phyloP scores from a whole-genome alignment of 2,329 filamentous ascomycete genomes.

The Pseudocercospora crystallina region DNA sequence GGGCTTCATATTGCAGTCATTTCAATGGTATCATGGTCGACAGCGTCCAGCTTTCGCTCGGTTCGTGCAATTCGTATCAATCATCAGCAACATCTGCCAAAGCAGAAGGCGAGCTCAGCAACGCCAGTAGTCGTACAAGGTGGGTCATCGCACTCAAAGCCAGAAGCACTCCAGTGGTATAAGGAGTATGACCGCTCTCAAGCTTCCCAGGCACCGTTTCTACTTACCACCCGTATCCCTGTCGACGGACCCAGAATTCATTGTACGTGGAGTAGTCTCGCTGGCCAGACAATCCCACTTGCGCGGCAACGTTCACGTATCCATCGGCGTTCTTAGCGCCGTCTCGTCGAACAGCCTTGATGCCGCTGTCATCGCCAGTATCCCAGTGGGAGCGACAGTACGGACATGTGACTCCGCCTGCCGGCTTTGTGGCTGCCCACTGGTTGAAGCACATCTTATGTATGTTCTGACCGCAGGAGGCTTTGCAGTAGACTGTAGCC shows the following conservation, averaged over 20 bases:
- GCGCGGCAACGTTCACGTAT: constrained; percentile 35
- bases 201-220: too few relatives aligned
- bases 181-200: too few relatives aligned
- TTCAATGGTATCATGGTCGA: too few relatives aligned
- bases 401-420: constrained; percentile 31
- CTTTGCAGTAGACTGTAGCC: constrained; percentile 59
- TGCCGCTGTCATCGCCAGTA: constrained; percentile 15
- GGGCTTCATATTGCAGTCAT: too few relatives aligned
- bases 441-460: constrained; percentile 58
- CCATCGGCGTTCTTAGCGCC: constrained; percentile 29
- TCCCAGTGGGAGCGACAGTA: constrained; percentile 34
- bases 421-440: constrained; percentile 44
- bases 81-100: too few relatives aligned
- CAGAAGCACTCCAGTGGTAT: too few relatives aligned
- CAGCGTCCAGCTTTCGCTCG: too few relatives aligned
- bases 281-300: constrained; percentile 30
- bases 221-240: too few relatives aligned
- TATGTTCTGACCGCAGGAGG: constrained; percentile 62
- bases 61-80: too few relatives aligned
- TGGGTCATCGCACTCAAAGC: too few relatives aligned
- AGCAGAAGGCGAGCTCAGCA: too few relatives aligned
- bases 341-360: constrained; percentile 26
- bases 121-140: too few relatives aligned
- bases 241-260: constrained; percentile 24
- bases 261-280: constrained; percentile 35